Percentiles rank a stretch among this genome's conserved stretches.
These are phyloP conservation scores for Ustilago curta DNA, from an alignment of 1,284 basidiomycete species.

Conservation along the genomic window DNA sequence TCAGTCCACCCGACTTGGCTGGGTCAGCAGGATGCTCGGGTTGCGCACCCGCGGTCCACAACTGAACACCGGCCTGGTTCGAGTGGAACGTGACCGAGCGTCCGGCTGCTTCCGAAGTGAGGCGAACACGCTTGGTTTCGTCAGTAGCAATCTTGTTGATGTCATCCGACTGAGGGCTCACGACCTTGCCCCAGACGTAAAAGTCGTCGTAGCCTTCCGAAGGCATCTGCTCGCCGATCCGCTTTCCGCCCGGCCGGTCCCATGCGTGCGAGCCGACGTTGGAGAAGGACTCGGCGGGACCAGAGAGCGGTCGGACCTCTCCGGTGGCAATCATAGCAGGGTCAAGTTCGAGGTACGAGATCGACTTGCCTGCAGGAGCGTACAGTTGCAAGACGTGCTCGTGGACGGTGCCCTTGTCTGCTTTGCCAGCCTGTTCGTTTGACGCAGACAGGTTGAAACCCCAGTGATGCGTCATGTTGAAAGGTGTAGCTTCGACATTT, in stretches of 20 bases:
- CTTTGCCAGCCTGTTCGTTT: slow-evolving; percentile 19
- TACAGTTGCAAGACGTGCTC: slow-evolving; percentile 56
- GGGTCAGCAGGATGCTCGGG: slow-evolving; percentile 46
- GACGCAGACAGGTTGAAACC: slow-evolving; percentile 61
- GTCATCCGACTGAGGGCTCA: slow-evolving; percentile 33
- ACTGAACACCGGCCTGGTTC: slow-evolving; percentile 61
- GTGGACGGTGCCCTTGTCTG: slow-evolving; percentile 43
- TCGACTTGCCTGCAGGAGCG: slow-evolving; percentile 21
- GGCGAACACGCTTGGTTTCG: slow-evolving; percentile 38
- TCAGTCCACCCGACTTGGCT: slow-evolving; percentile 25
- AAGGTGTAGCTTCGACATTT: slow-evolving; percentile 53
- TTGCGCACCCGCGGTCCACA: slow-evolving; percentile 56
- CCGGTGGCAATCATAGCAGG: slow-evolving; percentile 50
- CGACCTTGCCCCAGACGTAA: slow-evolving; percentile 57
- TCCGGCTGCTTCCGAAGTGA: slow-evolving; percentile 41
- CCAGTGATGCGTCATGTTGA: slow-evolving; percentile 68
- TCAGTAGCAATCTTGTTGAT: slow-evolving; percentile 31
- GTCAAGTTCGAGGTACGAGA: slow-evolving; percentile 56
- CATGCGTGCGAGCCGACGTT: slow-evolving; percentile 48
- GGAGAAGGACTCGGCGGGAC: slow-evolving; percentile 29
- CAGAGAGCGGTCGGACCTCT: slow-evolving; percentile 22
- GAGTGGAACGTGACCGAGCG: slow-evolving; percentile 52
- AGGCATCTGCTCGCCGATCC: slow-evolving; percentile 35
- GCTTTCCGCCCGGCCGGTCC: slow-evolving; percentile 41
- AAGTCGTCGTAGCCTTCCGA: slow-evolving; percentile 61